Evolutionary conservation across 192 early-diverging fungal genomes (phyloP).

Genomic region (Spinellus fusiger): DNA sequence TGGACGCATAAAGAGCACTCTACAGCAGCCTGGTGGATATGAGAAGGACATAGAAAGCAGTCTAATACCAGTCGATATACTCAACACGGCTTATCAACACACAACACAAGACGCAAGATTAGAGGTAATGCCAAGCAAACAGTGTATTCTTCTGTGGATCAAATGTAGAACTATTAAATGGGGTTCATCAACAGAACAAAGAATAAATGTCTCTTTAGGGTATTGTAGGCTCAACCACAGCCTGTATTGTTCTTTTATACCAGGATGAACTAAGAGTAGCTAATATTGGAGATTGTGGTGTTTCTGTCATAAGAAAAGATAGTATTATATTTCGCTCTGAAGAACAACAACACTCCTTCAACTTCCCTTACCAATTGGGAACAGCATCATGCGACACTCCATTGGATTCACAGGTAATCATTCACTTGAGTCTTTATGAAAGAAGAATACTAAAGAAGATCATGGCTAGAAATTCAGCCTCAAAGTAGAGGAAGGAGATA

Average conservation of each 20-base stretch:
- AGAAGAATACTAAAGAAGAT: background rate
- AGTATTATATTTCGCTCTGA: conserved; percentile 90
- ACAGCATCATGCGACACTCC: conserved; percentile 78
- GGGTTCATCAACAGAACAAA: too few relatives aligned
- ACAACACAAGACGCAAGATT: conserved; percentile 54
- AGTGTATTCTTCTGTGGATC: background rate
- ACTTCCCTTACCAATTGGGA: conserved; percentile 95
- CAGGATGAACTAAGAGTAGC: conserved; percentile 92
- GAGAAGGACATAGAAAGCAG: too few relatives aligned
- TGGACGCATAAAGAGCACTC: conserved; percentile 72
- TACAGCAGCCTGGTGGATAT: background rate
- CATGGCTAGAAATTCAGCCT: conserved; percentile 50
- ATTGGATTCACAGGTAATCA: conserved; percentile 63
- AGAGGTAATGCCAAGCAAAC: conserved; percentile 19
- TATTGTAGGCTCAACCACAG: conserved; percentile 90
- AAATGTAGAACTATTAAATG: background rate
- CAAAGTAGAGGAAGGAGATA: conserved; percentile 86
- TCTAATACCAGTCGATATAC: conserved; percentile 8
- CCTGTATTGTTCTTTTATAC: conserved; percentile 77
- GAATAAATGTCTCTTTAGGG: conserved; percentile 35
- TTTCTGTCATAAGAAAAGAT: conserved; percentile 81
- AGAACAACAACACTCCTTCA: conserved; percentile 99
- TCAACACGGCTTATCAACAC: conserved; percentile 9
- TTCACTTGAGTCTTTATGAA: background rate
- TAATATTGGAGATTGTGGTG: conserved; percentile 92